Base-by-base conservation (phyloP, 176 grass and related monocot genomes). In the Oryza meridionalis region DNA sequence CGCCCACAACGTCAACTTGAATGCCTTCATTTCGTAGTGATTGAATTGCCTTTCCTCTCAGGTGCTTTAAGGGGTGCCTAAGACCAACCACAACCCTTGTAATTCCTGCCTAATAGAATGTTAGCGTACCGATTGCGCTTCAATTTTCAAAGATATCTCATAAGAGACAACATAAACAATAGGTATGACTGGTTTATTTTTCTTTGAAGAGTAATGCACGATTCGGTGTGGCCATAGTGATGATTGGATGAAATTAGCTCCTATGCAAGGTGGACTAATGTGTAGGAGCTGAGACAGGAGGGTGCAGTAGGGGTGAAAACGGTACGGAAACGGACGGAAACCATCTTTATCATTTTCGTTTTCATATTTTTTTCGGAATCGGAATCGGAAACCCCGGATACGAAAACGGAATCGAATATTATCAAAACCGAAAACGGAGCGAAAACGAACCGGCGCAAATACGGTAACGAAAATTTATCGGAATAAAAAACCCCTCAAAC, bases 21-120 rank as follows among this genome's bases (percentile, higher is more conserved):
- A 95, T 85, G 27, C 92, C 92, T 90, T 93, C 84, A n/a, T 82
- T 95, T 93, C 87, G 90, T 62, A 98, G 64, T 66, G 82, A 84
- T 78, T 93, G 89, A 65, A 95, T 95, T 16, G 92, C 90, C 74
- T 98, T 98, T 19, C 92, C 95, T 84, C 92, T 77, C 84, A 98
- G 72, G 77, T 98, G 95, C 65, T 86, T 79, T 68, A 98, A 83
- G 37, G 95, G 92, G 70, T 98, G 89, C 72, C 92, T 90, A 69
- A 98, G 86, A 70, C 95, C 95, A 19, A 98, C 77, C 22, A 98
- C 90, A 63, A 91, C 95, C 81, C 92, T 92, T 81, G 87, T 88
- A 32, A 98, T 88, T 88, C 96, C 96, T 95, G 91, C 87, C 96
- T 98, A 90, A 90, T 87, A 67, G 51, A 94, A 84, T 51, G 69